Evolutionary conservation across 306 rosid species (phyloP).

Genomic region (Geum urbanum): DNA sequence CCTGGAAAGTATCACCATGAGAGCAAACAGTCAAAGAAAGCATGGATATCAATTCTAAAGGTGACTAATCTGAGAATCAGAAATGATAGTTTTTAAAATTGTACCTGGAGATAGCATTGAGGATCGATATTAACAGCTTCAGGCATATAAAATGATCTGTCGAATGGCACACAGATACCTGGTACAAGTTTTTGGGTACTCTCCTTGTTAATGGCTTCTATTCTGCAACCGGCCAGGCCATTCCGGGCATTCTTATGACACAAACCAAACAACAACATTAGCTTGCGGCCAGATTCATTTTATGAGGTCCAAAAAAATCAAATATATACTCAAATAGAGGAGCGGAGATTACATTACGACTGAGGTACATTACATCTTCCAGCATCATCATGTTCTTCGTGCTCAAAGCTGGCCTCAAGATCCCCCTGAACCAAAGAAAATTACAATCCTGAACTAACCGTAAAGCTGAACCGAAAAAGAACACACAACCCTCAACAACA

Average conservation of each 20-base stretch:
- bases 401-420: constrained; percentile 76
- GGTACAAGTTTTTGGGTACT: constrained; percentile 63
- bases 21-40: constrained; percentile 11
- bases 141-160: constrained; percentile 81
- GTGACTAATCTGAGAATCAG: background rate
- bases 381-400: constrained; percentile 56
- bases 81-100: background rate
- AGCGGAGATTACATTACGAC: constrained; percentile 20
- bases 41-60: background rate
- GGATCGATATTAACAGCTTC: constrained; percentile 71
- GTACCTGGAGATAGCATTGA: constrained; percentile 70
- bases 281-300: background rate
- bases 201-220: constrained; percentile 46
- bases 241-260: constrained; percentile 65
- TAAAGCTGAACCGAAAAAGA: background rate
- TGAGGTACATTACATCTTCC: constrained; percentile 43
- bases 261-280: constrained; percentile 22
- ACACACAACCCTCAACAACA: background rate
- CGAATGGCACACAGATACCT: constrained; percentile 43
- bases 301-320: background rate
- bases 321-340: constrained; percentile 14
- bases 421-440: constrained; percentile 72
- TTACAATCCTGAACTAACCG: background rate
- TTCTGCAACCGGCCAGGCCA: constrained; percentile 73
- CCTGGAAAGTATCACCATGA: constrained; percentile 39